Percentiles rank a stretch among this genome's conserved stretches.
Evolutionary conservation across 495 filamentous ascomycete genomes (phyloP).

Genomic region (Aspergillus bertholletiae): DNA sequence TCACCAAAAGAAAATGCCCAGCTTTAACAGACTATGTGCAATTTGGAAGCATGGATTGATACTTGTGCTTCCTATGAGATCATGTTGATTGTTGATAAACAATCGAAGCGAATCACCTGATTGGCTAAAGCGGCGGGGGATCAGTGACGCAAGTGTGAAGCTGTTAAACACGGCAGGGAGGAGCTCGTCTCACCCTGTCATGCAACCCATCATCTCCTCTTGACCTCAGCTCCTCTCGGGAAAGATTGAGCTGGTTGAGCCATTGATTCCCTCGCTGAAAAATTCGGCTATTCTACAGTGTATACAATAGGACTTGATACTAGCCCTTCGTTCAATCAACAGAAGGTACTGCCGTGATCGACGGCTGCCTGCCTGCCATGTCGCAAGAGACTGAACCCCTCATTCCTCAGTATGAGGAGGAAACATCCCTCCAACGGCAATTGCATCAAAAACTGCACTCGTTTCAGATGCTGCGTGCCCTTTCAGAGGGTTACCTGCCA

Average conservation of each 20-base stretch:
- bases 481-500: slow-evolving; percentile 86
- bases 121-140: slow-evolving; percentile 5
- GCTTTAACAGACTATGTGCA: too few relatives aligned
- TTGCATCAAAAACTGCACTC: slow-evolving; percentile 85
- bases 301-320: background rate
- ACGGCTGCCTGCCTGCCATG: slow-evolving; percentile 30
- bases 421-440: slow-evolving; percentile 70
- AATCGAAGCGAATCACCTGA: slow-evolving; percentile 2
- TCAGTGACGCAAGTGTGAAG: slow-evolving; percentile 10
- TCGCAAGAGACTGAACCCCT: slow-evolving; percentile 69
- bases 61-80: background rate
- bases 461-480: slow-evolving; percentile 85
- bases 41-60: too few relatives aligned
- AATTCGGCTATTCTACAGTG: background rate
- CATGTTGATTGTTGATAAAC: background rate
- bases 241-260: background rate
- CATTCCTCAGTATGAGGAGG: slow-evolving; percentile 79
- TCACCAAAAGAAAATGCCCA: background rate
- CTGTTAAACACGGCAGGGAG: background rate
- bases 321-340: background rate
- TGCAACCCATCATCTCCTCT: background rate
- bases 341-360: background rate
- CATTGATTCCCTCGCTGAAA: background rate
- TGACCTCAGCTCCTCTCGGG: background rate
- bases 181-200: background rate